A percentile compares a stretch with the other conserved stretches of the same genome.
Conservation (phyloP, 306 rosid species). For the Malus sieversii region DNA sequence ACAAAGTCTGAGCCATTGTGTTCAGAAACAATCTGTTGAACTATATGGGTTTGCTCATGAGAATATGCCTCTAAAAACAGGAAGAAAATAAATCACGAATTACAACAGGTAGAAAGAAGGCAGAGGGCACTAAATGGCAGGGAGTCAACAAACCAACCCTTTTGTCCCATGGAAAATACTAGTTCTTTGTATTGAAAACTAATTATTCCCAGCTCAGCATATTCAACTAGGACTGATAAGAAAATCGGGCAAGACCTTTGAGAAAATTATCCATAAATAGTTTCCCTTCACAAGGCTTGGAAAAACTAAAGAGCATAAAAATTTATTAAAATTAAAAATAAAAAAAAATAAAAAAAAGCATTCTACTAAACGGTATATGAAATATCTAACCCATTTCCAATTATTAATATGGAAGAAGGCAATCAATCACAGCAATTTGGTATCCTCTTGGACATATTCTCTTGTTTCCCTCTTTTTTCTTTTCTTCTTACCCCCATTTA, state of each 20-base stretch:
- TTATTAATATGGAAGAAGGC: no score
- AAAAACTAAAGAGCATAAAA: not conserved
- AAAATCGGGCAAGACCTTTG: not conserved
- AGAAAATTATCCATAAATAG: not conserved
- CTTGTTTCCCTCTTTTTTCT: not conserved
- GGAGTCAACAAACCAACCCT: no score
- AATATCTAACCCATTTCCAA: not conserved
- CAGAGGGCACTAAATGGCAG: no score
- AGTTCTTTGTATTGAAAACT: not conserved
- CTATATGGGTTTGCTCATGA: conserved; percentile 81
- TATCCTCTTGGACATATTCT: not conserved
- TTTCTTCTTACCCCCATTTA: not conserved
- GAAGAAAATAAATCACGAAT: conserved; percentile 11
- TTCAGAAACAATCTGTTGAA: conserved; percentile 65
- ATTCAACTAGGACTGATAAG: not conserved
- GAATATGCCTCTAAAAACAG: conserved; percentile 78
- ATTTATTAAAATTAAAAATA: no score
- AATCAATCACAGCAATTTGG: not conserved
- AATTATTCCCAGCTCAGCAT: not conserved
- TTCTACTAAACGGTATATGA: no score
- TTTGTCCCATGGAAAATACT: not conserved
- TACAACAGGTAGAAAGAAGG: not conserved
- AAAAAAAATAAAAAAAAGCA: not conserved
- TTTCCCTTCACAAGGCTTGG: not conserved
- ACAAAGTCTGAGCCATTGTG: conserved; percentile 96